Conservation (phyloP, 306 rosid genomes). For the Fagus sylvatica region DNA sequence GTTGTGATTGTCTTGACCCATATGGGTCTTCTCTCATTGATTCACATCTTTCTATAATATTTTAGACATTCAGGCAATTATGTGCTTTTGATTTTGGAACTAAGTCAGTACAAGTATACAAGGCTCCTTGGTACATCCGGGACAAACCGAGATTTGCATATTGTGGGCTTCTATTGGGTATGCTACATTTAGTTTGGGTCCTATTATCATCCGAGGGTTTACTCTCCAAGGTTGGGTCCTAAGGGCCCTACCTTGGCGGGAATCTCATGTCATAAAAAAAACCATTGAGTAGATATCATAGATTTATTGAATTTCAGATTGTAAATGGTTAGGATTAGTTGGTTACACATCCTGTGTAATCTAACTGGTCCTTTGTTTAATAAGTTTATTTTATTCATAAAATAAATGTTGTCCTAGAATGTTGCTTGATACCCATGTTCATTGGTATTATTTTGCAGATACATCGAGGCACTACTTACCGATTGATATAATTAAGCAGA, state of each 20-base stretch:
- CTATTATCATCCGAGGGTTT: too few relatives aligned
- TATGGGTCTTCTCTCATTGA: conserved; percentile 15
- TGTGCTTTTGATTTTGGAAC: conserved; percentile 76
- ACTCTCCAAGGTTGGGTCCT: too few relatives aligned
- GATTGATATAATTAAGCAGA: conserved; percentile 66
- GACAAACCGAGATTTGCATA: conserved; percentile 86
- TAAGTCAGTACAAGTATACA: conserved; percentile 66
- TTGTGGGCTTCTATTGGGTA: conserved; percentile 93
- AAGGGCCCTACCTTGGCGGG: too few relatives aligned
- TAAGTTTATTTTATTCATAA: too few relatives aligned
- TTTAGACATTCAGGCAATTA: conserved; percentile 95
- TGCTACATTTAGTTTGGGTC: conserved; percentile 30
- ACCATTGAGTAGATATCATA: too few relatives aligned
- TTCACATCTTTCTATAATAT: conserved; percentile 31
- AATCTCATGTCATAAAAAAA: too few relatives aligned
- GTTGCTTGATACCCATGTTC: conserved; percentile 24
- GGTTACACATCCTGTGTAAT: too few relatives aligned
- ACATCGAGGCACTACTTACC: conserved; percentile 96
- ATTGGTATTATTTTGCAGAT: conserved; percentile 58
- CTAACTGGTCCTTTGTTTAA: too few relatives aligned
- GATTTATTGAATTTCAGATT: too few relatives aligned
- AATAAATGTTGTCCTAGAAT: conserved; percentile 20
- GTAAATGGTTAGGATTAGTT: too few relatives aligned
- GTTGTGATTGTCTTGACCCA: conserved; percentile 4
- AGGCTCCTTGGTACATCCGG: conserved; percentile 85